Evolutionary conservation across 345 rosid genomes (phyloP), one percentile per base, ranked within the genome.

Genomic region (Brassica cretica): DNA sequence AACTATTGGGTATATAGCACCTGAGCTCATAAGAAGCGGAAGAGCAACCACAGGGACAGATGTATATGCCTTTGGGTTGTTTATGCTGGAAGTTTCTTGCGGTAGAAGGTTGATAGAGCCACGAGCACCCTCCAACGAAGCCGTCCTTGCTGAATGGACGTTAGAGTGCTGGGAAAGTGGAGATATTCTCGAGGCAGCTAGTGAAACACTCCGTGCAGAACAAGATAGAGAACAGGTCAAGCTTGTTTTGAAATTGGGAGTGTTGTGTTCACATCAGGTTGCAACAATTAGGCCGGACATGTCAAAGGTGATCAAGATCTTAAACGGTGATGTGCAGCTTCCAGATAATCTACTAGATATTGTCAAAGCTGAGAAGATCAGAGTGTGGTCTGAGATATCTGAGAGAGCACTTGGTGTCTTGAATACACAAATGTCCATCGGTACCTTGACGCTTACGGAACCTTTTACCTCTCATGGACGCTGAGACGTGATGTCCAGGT

Each of bases 121-220:
- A 53, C 63, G 82, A 46, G 93, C 94, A 8, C 73, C 75, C 66
- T 78, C 87, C 0, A 89, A 89, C 68, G 96, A 91, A 77, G 74
- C 86, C 41, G 85, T 87, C 12, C 79, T 78, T 35, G 78, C 3
- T 32, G 70, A 61, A 29, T 76, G 75, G 82, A 46, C 33, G 3
- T 39, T 66, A 58, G 18, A 67, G 4, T 4, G 73, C 19, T 75
- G 79, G 79, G 79, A 68, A 39, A 68, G 29, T 7, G 73, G 73
- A 7, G 68, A 75, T 59, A 75, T 75, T 16, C 24, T 75, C 0
- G 61, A 75, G 67, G 73, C 60, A 19, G n/a, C 21, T 18, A 41
- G 46, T 27, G 73, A 67, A 59, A 68, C 4, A 15, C 4, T 41
- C 46, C 9, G 15, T 4, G 35, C 14, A 27, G 79, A 75, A 41